These are phyloP conservation scores for Talaromyces marneffei DNA, from an alignment of 2,329 filamentous ascomycete genomes.

Conservation along the genomic window DNA sequence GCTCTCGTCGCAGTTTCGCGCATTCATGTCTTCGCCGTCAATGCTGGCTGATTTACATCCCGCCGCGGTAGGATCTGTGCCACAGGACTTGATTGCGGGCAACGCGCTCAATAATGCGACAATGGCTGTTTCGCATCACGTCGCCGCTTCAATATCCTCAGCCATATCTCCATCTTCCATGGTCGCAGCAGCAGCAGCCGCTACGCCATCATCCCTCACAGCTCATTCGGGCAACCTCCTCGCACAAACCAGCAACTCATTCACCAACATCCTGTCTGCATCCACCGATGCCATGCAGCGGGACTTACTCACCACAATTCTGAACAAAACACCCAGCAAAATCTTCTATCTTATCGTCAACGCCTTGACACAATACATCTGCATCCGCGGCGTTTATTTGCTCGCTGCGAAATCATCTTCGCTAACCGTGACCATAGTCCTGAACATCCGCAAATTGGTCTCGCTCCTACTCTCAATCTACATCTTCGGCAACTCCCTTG, in stretches of 20 bases:
- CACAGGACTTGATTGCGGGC: not conserved
- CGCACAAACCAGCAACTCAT: not conserved
- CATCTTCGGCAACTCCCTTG: slow-evolving; percentile 82
- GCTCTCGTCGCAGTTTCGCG: slow-evolving; percentile 32
- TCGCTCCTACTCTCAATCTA: slow-evolving; percentile 88
- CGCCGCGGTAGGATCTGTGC: not conserved
- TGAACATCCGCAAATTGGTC: slow-evolving; percentile 91
- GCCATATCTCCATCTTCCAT: not conserved
- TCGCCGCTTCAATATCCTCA: not conserved
- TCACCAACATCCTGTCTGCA: slow-evolving; percentile 3
- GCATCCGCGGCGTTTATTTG: slow-evolving; percentile 94
- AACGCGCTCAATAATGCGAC: slow-evolving; percentile 1
- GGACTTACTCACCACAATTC: slow-evolving; percentile 20
- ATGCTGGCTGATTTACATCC: slow-evolving; percentile 23
- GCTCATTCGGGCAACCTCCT: not conserved
- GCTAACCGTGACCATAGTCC: slow-evolving; percentile 89
- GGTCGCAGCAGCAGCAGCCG: not conserved
- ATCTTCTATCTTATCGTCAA: slow-evolving; percentile 39
- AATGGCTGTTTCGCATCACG: not conserved
- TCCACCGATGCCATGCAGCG: slow-evolving; percentile 15
- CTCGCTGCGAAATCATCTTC: slow-evolving; percentile 82
- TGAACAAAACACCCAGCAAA: slow-evolving; percentile 30
- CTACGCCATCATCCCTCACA: not conserved
- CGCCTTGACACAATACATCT: slow-evolving; percentile 85
- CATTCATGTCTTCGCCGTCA: slow-evolving; percentile 30